Evolutionary conservation across 2,329 filamentous ascomycete genomes (phyloP), one percentile per base, ranked within the genome.

Genomic region (Fusarium duplospermum): DNA sequence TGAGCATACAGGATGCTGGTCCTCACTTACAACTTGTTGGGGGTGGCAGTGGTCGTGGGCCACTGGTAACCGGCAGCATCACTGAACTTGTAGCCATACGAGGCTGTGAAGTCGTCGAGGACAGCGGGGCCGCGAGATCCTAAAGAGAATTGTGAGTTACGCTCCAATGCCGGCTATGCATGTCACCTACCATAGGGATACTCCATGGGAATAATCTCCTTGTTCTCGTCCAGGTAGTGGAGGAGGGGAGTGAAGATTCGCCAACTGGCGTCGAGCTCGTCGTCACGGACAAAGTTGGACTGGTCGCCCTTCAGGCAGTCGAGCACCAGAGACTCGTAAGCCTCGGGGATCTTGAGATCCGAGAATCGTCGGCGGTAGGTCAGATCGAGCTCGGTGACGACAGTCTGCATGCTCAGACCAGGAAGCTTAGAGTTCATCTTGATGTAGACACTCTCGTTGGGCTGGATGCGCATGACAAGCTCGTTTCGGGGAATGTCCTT

Each of bases 341-440:
- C 96, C 89, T 99, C 96, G 66, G 96, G 96, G 76, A 99, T 99
- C 91, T 99, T 99, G 67, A 99, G 91, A 85, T 99, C 96, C 20
- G 96, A 98, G 91, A 99, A 99, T 78, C 97, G 93, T 84, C 96
- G 93, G 82, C 97, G 92, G 89, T 99, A 99, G 74, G 97, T 99
- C 77, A 99, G 91, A 82, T 99, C 96, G 70, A 99, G 93, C 87
- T 99, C 96, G 70, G 96, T 99, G 78, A 98, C 94, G 42, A 98
- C 96, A 14, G 96, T 99, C 89, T 99, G 96, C 95, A 98, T 99
- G 88, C 95, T 98, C 80, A 99, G 89, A 80, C 96, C 96, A 22
- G 96, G 97, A 69, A 99, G 89, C 89, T 99, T 99, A 33, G 96
- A 98, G 92, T 99, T 99, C 96, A 99, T 99, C 92, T 99, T 99